phyloP scores from a whole-genome alignment of 148 eudicot species.

The Camellia japonica region DNA sequence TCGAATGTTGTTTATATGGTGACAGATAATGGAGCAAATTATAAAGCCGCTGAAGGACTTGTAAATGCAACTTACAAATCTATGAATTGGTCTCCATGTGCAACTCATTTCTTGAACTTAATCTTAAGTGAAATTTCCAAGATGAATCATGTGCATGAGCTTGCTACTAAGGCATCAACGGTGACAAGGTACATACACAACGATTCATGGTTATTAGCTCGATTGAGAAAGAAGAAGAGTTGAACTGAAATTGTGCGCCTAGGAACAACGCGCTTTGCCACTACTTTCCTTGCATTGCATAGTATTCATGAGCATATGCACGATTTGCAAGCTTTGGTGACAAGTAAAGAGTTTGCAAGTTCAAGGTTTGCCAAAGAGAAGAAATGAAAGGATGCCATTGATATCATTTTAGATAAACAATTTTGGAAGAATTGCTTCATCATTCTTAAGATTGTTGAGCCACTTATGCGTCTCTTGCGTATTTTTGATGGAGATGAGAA shows the following conservation, averaged over 20 bases:
- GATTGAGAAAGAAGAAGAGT: constrained; percentile 5
- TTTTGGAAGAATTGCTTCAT: too few relatives aligned
- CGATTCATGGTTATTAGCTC: not conserved
- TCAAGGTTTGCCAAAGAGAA: too few relatives aligned
- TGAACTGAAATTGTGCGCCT: constrained; percentile 18
- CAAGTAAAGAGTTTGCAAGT: not conserved
- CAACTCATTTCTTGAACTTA: not conserved
- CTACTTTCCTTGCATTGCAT: constrained; percentile 6
- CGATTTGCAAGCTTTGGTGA: not conserved
- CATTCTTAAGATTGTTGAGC: too few relatives aligned
- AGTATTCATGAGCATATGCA: not conserved
- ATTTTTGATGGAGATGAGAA: too few relatives aligned
- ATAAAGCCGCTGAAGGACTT: not conserved
- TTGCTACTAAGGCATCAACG: not conserved
- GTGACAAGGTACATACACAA: not conserved
- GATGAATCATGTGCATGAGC: not conserved
- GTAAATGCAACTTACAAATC: not conserved
- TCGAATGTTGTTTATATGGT: constrained; percentile 9
- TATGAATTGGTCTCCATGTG: not conserved
- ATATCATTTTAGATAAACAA: too few relatives aligned
- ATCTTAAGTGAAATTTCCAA: not conserved
- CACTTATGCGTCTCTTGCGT: too few relatives aligned
- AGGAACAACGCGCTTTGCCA: constrained; percentile 5
- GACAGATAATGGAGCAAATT: constrained; percentile 14
- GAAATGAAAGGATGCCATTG: too few relatives aligned